Base-by-base conservation (phyloP, 2,329 filamentous ascomycete genomes). In the Furcasterigmium furcatum region DNA sequence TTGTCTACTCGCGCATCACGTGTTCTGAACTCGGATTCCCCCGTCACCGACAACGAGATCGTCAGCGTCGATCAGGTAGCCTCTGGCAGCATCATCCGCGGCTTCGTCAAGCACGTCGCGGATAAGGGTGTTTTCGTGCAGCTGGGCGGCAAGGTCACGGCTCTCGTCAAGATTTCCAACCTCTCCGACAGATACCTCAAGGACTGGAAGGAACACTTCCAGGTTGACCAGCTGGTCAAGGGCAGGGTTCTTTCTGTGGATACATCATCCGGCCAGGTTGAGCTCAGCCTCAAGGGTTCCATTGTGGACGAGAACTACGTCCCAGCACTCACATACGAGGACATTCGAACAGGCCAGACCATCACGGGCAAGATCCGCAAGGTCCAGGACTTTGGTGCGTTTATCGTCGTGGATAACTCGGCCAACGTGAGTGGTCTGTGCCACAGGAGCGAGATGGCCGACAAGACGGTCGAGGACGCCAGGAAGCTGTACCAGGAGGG, bases 351-450 rank as follows among this genome's bases (percentile, higher is more conserved):
- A 50, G 91, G 91, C 7, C 88, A 95, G 64, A 72, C 91, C 25
- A 79, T 99, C 27, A 95, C 88, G 12, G 94, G 91, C 41, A 95
- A 89, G 61, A 82, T 99, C 46, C 85, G 91, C 57, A 96, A 95
- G 66, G 91, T 97, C 3, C 89, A 95, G 59, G 88, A 96, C 25
- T 99, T 91, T 62, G 94, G 94, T 53, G 92, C 92, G 5, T 99
- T 99, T 64, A 87, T 99, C 55, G 81, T 95, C 36, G 74, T 99
- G 18, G 90, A 96, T 63, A 84, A 87, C 49, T 95, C 91, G 5
- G 77, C 81, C 45, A 95, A 95, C 55, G 82, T 99, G 51, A 95
- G 92, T 55, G 94, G 94, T 50, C 77, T 99, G 9, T 97, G 92
- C 64, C 94, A 99, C 64, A 82, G 88, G 51, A 92, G 84, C 52